phyloP scores from a whole-genome alignment of 2,329 filamentous ascomycete species.

The Orbilia brochopaga region DNA sequence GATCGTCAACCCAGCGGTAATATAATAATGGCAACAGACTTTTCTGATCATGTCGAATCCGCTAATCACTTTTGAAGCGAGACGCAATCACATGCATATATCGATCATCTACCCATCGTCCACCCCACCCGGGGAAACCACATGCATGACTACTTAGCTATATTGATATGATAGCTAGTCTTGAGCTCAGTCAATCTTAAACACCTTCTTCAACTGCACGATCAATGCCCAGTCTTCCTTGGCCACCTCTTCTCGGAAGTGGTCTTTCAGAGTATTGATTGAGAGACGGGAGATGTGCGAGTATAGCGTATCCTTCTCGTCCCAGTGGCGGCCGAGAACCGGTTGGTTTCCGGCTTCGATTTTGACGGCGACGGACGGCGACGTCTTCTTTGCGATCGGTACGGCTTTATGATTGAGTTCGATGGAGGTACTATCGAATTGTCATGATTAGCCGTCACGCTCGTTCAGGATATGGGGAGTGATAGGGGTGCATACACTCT shows the following conservation, averaged over 20 bases:
- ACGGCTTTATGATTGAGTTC: constrained; percentile 98
- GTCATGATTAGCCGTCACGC: constrained; percentile 53
- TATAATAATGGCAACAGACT: too few species aligned
- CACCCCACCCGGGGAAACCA: too few species aligned
- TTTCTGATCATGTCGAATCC: neutral
- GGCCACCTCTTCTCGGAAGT: constrained; percentile 82
- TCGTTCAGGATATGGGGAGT: constrained; percentile 13
- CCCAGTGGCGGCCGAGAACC: constrained; percentile 89
- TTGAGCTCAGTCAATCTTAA: constrained; percentile 84
- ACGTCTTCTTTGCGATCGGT: constrained; percentile 87
- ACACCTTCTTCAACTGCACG: constrained; percentile 91
- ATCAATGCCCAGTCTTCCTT: constrained; percentile 96
- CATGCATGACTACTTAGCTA: too few species aligned
- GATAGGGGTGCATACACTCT: constrained; percentile 75
- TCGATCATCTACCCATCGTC: too few species aligned
- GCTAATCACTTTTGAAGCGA: neutral
- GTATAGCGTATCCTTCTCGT: constrained; percentile 88
- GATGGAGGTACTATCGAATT: constrained; percentile 75
- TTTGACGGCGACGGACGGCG: constrained; percentile 97
- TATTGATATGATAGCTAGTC: too few species aligned
- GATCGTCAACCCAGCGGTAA: too few species aligned
- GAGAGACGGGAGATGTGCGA: constrained; percentile 82
- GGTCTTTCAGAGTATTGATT: constrained; percentile 96
- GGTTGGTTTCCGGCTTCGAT: constrained; percentile 94
- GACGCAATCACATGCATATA: neutral